Evolutionary conservation across 2,329 filamentous ascomycete genomes (phyloP), one percentile per base, ranked within the genome.

Genomic region (Byssochlamys sp.): DNA sequence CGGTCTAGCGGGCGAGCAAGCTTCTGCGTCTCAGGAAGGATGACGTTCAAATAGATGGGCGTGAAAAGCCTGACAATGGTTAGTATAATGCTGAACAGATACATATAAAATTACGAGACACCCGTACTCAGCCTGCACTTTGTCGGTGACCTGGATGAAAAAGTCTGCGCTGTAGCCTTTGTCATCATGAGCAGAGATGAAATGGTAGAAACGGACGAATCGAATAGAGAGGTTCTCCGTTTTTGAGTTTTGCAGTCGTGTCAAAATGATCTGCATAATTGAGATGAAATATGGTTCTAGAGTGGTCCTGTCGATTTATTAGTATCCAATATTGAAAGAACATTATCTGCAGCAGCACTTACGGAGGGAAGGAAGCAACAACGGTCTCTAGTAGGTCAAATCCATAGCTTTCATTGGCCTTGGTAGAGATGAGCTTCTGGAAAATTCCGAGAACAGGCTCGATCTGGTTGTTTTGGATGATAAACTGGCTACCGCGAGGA

Each of bases 361-460:
- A 89, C 79, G 83, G 80, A 54, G 90, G 84, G 66, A 96, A 87
- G 7, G 84, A 83, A 53, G 83, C 80, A 60, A 95, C 79, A 54
- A 95, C 79, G 3, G 87, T 82, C 69, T 99, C 94, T 59, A 99
- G 79, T 52, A 99, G 81, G 69, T 99, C 94, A 67, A 97, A 96
- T 0, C 87, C 90, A 67, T 91, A 86, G 24, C 84, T 80, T 70
- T 99, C 94, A 53, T 91, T 91, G 60, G 87, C 86, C 75, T 94
- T 96, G 63, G 83, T 85, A 2, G 82, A 81, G 49, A 96, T 80
- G 10, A 99, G 82, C 67, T 90, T 91, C 72, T 97, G 92, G 80
- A 97, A 99, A 61, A 99, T 94, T 58, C 91, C 90, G n/a, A 99
- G 81, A 53, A 97, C 85, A 2, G 89, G 85, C 69, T 95, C 90